Percentiles rank a stretch among this genome's conserved stretches.
Evolutionary conservation across 306 rosid genomes (phyloP).

Genomic region (Cicer chorassanicum): DNA sequence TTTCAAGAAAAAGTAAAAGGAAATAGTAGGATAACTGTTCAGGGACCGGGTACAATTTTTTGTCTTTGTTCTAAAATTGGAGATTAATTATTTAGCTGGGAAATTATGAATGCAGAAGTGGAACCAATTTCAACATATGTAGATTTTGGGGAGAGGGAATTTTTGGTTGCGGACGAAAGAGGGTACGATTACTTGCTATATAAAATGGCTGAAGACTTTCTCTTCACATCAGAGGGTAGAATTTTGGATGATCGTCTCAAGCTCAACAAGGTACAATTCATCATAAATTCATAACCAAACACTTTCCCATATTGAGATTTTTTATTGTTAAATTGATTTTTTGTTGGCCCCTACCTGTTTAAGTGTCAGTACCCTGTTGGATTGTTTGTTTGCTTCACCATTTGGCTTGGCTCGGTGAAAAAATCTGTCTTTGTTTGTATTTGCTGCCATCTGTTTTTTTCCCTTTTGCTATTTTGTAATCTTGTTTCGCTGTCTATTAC

Average conservation of each 20-base stretch:
- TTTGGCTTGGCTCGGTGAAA: constrained; percentile 16
- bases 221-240: constrained; percentile 76
- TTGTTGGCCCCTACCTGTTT: constrained; percentile 7
- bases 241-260: constrained; percentile 83
- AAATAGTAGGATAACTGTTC: no score
- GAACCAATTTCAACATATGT: constrained; percentile 88
- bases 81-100: constrained; percentile 27
- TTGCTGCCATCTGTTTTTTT: constrained; percentile 40
- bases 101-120: constrained; percentile 66
- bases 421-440: constrained; percentile 47
- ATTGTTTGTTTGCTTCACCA: constrained; percentile 43
- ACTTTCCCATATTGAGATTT: not conserved
- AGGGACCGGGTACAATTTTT: no score
- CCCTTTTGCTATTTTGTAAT: not conserved
- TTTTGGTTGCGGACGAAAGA: constrained; percentile 89
- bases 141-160: constrained; percentile 87
- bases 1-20: not conserved
- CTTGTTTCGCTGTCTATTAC: constrained; percentile 38
- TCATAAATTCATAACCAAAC: not conserved
- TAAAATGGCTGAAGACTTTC: constrained; percentile 84
- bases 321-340: not conserved
- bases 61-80: constrained; percentile 22
- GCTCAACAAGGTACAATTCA: constrained; percentile 74
- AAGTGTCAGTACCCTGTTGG: not conserved
- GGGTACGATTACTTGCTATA: constrained; percentile 79